Percentiles rank a stretch among this genome's conserved stretches.
Evolutionary conservation across 1,139 yeast genomes (phyloP).

Genomic region (Saccharomyces pastorianus): DNA sequence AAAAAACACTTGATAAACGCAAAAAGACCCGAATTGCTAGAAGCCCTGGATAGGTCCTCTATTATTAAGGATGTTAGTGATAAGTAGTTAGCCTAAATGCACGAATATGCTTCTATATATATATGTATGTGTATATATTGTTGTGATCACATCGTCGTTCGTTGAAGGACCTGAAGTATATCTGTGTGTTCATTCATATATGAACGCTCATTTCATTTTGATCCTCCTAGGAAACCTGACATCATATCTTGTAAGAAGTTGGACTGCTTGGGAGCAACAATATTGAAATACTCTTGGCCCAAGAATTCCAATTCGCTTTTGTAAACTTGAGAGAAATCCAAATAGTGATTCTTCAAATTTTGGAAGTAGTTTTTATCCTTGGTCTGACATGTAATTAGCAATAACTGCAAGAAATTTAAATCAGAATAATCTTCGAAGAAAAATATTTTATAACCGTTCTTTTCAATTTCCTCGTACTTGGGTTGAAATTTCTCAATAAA

Average conservation of each 20-base stretch:
- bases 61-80: constrained; percentile 12
- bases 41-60: constrained; percentile 46
- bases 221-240: constrained; percentile 61
- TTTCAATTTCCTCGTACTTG: constrained; percentile 15
- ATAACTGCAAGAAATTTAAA: constrained; percentile 62
- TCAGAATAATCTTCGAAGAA: constrained; percentile 35
- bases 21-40: constrained; percentile 60
- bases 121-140: background rate
- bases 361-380: constrained; percentile 43
- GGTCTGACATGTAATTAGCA: constrained; percentile 55
- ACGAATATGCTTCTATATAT: background rate
- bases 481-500: constrained; percentile 33
- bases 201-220: background rate
- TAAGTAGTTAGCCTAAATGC: background rate
- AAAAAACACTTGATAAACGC: constrained; percentile 50
- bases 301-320: constrained; percentile 42
- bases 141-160: background rate
- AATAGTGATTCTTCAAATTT: constrained; percentile 48
- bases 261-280: constrained; percentile 47
- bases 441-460: constrained; percentile 23
- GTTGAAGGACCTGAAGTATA: background rate
- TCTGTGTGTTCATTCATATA: background rate
- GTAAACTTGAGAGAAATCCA: constrained; percentile 32
- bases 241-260: constrained; percentile 78
- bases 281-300: constrained; percentile 51